Evolutionary conservation across 169 alveolate species (phyloP).

Genomic region (Eimeria necatrix): DNA sequence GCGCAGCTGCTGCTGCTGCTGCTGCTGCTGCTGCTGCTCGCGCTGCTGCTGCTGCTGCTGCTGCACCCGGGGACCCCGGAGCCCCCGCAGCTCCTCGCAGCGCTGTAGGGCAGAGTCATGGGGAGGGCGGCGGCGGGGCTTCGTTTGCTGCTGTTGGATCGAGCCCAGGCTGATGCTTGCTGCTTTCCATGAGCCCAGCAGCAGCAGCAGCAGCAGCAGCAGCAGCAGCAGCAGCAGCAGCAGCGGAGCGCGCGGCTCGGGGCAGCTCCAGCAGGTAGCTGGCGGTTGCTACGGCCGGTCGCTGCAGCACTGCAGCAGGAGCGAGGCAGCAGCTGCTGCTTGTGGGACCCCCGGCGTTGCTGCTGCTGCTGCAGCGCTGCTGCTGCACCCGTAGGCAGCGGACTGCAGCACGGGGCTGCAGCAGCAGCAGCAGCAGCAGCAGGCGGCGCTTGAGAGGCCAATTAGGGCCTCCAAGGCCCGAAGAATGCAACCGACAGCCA

Average conservation of each 20-base stretch:
- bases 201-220: neutral
- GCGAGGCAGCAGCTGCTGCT: neutral
- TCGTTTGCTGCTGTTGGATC: neutral
- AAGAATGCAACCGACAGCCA: neutral
- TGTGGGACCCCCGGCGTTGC: too few relatives aligned
- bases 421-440: too few relatives aligned
- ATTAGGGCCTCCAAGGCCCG: neutral
- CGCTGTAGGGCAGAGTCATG: conserved; percentile 8
- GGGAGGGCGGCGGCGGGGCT: neutral
- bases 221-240: conserved; percentile 47
- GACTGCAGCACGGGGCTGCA: neutral
- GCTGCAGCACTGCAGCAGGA: neutral
- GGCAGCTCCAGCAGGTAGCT: neutral
- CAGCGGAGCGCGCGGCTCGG: too few relatives aligned
- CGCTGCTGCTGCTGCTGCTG: neutral
- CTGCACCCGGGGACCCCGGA: neutral
- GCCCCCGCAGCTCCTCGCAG: neutral
- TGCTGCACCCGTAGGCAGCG: neutral
- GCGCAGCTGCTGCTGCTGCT: neutral
- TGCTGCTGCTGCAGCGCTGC: neutral
- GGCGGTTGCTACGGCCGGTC: neutral
- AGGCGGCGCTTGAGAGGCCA: too few relatives aligned
- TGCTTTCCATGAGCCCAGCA: neutral
- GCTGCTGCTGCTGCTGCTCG: neutral
- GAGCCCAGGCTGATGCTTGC: neutral